Conservation (phyloP, 805 yeast species). For the Wickerhamomyces chaumierensis region DNA sequence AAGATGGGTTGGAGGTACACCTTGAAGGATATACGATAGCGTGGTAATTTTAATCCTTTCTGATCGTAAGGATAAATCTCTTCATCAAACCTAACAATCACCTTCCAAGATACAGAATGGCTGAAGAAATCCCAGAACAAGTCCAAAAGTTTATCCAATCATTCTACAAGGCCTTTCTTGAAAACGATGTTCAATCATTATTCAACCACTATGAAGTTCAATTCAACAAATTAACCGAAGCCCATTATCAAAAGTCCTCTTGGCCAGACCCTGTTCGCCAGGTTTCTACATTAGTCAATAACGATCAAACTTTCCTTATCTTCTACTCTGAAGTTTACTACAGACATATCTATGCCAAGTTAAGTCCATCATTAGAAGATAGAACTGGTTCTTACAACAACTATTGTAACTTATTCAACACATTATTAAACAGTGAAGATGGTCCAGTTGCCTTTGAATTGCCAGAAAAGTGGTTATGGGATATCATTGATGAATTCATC, state of each 20-base stretch:
- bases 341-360: constrained; percentile 35
- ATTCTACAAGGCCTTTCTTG: constrained; percentile 31
- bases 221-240: constrained; percentile 34
- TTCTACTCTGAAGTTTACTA: constrained; percentile 38
- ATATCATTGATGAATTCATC: constrained; percentile 39
- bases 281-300: constrained; percentile 30
- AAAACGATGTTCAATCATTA: constrained; percentile 31
- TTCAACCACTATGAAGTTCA: constrained; percentile 32
- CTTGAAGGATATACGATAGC: too few relatives aligned
- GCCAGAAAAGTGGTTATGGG: constrained; percentile 41
- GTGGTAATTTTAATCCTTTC: too few relatives aligned
- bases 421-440: constrained; percentile 29
- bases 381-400: constrained; percentile 36
- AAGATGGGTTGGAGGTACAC: too few relatives aligned
- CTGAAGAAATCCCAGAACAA: constrained; percentile 27
- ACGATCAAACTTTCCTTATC: constrained; percentile 33
- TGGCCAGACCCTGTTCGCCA: constrained; percentile 36
- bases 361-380: constrained; percentile 31
- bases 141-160: constrained; percentile 30
- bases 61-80: too few relatives aligned
- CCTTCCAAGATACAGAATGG: not conserved
- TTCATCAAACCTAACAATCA: too few relatives aligned
- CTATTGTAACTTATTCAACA: constrained; percentile 36
- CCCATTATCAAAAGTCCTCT: constrained; percentile 27
- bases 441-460: constrained; percentile 34